phyloP scores from a whole-genome alignment of 306 rosid species.

The Datisca glomerata region DNA sequence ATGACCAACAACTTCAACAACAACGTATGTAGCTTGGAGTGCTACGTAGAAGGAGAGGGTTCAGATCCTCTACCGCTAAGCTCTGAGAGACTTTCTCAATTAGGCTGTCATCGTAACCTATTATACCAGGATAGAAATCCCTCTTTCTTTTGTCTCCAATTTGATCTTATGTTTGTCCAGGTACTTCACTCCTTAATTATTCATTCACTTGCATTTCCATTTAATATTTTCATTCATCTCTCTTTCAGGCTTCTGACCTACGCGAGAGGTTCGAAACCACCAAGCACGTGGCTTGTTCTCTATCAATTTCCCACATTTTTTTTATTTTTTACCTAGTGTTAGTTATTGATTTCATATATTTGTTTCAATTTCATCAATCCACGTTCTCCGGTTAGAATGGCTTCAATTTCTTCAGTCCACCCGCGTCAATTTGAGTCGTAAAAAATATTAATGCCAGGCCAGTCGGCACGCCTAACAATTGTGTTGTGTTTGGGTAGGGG shows the following conservation, averaged over 20 bases:
- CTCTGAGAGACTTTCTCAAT: conserved; percentile 86
- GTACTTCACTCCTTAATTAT: not conserved
- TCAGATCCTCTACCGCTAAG: conserved; percentile 78
- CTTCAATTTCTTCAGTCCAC: no score
- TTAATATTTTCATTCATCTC: not conserved
- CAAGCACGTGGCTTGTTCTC: conserved; percentile 71
- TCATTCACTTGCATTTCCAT: not conserved
- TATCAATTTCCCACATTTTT: no score
- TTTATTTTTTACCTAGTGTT: no score
- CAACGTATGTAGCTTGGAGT: conserved; percentile 61
- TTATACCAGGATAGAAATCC: conserved; percentile 61
- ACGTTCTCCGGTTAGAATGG: no score
- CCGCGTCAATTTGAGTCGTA: no score
- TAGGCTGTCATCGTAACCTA: conserved; percentile 99
- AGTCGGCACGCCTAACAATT: no score
- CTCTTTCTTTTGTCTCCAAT: not conserved
- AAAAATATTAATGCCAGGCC: no score
- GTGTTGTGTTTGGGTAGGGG: no score
- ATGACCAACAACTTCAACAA: no score
- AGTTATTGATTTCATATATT: no score
- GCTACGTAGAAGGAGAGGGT: conserved; percentile 92
- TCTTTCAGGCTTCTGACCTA: conserved; percentile 59
- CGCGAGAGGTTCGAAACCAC: conserved; percentile 74
- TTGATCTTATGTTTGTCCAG: no score
- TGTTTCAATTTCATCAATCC: no score